phyloP scores from a whole-genome alignment of 306 rosid genomes.

The Lathyrus aphaca region DNA sequence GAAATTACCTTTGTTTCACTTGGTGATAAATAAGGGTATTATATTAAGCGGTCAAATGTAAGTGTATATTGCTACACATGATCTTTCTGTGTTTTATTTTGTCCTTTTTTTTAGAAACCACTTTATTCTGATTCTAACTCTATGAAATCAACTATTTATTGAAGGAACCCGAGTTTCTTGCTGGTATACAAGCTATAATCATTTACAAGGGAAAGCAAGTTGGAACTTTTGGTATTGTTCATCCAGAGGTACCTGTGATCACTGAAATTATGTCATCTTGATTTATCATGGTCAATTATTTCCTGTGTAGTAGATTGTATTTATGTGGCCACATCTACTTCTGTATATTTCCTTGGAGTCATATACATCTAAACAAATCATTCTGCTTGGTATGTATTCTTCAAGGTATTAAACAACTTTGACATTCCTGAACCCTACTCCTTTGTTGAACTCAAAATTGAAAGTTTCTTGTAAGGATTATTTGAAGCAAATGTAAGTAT shows the following conservation, averaged over 20 bases:
- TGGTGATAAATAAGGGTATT: constrained; percentile 65
- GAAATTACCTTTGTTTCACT: constrained; percentile 69
- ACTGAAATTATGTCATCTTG: constrained; percentile 19
- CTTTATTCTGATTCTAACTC: constrained; percentile 17
- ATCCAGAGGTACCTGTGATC: constrained; percentile 73
- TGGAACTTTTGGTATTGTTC: constrained; percentile 91
- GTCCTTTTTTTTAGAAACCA: constrained; percentile 1
- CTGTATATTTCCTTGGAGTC: constrained; percentile 2
- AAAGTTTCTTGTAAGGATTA: constrained; percentile 58
- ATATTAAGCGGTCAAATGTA: constrained; percentile 67
- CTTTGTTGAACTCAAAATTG: constrained; percentile 70
- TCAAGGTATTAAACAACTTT: constrained; percentile 81
- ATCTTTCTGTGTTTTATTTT: constrained; percentile 9
- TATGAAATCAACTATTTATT: constrained; percentile 33
- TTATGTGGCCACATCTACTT: constrained; percentile 5
- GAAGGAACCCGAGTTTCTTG: constrained; percentile 92
- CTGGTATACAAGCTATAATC: constrained; percentile 80
- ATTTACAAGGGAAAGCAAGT: constrained; percentile 63
- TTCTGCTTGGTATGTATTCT: constrained; percentile 31
- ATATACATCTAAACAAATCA: neutral
- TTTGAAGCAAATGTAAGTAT: constrained; percentile 49
- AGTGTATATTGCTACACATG: constrained; percentile 38
- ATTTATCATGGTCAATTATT: constrained; percentile 16
- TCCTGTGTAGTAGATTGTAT: constrained; percentile 1
- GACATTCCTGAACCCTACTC: constrained; percentile 97